phyloP scores from a whole-genome alignment of 2,329 filamentous ascomycete species.

The Chrysoporthe cubensis region DNA sequence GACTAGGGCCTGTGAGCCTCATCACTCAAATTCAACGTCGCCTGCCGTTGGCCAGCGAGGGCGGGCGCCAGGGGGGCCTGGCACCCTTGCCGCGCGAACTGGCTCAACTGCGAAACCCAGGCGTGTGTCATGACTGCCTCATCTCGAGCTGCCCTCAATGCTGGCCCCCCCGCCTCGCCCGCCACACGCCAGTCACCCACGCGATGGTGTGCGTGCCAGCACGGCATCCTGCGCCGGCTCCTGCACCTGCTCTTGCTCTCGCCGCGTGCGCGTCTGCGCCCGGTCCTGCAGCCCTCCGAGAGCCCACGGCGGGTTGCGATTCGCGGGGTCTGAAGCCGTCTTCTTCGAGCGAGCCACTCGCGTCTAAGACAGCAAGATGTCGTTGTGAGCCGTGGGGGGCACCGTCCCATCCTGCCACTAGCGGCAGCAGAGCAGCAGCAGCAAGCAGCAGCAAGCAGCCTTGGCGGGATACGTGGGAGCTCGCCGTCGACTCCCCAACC shows the following conservation, averaged over 20 bases:
- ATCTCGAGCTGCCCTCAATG: conserved; percentile 38
- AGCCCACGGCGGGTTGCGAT: no score
- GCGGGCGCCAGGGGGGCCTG: conserved; percentile 18
- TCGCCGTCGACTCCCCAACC: neutral
- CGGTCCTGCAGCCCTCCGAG: no score
- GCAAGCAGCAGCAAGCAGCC: no score
- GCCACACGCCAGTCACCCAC: conserved; percentile 4
- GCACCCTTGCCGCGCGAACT: neutral
- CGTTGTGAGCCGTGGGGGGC: no score
- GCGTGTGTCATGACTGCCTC: conserved; percentile 42
- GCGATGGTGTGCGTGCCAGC: neutral
- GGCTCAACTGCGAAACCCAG: conserved; percentile 37
- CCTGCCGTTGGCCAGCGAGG: neutral
- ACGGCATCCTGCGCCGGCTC: neutral
- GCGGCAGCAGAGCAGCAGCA: neutral
- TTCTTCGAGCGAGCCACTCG: no score
- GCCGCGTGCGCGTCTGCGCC: neutral
- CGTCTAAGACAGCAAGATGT: no score
- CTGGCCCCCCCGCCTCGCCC: conserved; percentile 20
- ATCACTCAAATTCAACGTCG: conserved; percentile 30
- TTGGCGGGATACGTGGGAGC: neutral
- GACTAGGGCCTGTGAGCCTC: conserved; percentile 23
- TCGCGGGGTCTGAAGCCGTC: no score
- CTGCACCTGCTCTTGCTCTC: no score
- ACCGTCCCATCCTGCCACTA: no score